A percentile compares a stretch with the other conserved stretches of the same genome.
phyloP scores from a whole-genome alignment of 306 rosid genomes.

The Pyrus communis region DNA sequence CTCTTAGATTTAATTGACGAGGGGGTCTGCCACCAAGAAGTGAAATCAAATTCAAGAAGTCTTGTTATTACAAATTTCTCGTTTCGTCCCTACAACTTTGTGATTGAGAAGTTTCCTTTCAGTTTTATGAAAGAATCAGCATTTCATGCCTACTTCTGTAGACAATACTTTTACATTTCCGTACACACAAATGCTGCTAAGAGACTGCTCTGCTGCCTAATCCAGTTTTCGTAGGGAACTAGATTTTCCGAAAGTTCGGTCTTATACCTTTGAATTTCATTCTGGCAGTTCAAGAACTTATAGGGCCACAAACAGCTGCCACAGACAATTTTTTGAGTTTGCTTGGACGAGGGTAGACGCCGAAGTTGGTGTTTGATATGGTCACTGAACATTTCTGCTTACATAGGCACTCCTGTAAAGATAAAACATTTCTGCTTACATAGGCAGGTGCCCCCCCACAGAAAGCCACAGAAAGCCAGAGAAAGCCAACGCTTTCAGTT shows the following conservation, averaged over 20 bases:
- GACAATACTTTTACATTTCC: too few species aligned
- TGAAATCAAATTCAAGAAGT: too few species aligned
- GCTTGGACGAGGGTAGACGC: slow-evolving; percentile 60
- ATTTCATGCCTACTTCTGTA: too few species aligned
- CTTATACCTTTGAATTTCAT: not conserved
- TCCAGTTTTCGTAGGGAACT: too few species aligned
- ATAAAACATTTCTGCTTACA: slow-evolving; percentile 26
- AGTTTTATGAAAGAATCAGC: too few species aligned
- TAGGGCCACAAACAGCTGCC: slow-evolving; percentile 52
- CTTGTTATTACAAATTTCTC: too few species aligned
- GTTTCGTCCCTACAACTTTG: too few species aligned
- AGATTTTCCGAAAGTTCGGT: not conserved
- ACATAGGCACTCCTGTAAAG: slow-evolving; percentile 50
- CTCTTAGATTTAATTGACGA: too few species aligned
- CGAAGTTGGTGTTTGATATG: slow-evolving; percentile 37
- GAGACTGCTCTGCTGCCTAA: not conserved
- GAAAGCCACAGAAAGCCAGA: too few species aligned
- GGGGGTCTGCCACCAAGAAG: too few species aligned
- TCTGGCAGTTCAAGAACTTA: not conserved
- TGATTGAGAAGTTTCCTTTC: too few species aligned
- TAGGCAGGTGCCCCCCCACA: slow-evolving; percentile 26
- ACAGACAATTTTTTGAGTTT: slow-evolving; percentile 42
- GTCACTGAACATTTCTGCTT: slow-evolving; percentile 41
- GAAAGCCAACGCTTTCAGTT: too few species aligned
- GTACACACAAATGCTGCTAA: not conserved